Evolutionary conservation across 2,329 filamentous ascomycete species (phyloP).

Genomic region (Pseudohalonectria lignicola): DNA sequence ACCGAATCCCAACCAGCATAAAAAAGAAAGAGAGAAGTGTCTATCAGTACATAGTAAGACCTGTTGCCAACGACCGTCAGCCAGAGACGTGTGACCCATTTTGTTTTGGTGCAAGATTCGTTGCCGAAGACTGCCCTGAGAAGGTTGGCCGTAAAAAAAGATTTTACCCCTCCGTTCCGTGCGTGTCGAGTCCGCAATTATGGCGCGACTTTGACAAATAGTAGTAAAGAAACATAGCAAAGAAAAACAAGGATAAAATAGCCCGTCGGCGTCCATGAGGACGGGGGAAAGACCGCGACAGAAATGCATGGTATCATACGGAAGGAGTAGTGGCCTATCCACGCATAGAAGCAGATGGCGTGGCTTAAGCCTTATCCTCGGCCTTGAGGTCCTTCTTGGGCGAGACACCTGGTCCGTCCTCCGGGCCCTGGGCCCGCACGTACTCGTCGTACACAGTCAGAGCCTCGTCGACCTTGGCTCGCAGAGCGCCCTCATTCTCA

Average conservation of each 20-base stretch:
- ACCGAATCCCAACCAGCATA: constrained; percentile 4
- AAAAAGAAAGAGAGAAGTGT: constrained; percentile 8
- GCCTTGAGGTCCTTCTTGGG: constrained; percentile 42
- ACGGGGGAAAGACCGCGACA: no score
- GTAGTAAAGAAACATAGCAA: constrained; percentile 4
- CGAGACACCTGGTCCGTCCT: constrained; percentile 18
- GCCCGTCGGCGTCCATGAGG: no score
- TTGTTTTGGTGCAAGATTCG: constrained; percentile 9
- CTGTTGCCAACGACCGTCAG: constrained; percentile 6
- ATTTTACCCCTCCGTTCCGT: no score
- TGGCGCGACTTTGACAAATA: no score
- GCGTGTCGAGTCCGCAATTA: no score
- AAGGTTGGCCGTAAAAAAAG: no score
- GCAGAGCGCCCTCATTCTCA: constrained; percentile 78
- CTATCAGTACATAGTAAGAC: constrained; percentile 20
- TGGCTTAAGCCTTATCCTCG: constrained; percentile 39
- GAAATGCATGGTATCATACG: constrained; percentile 14
- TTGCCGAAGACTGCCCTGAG: no score
- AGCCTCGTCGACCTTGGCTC: constrained; percentile 94
- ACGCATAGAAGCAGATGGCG: no score
- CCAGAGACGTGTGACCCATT: constrained; percentile 2
- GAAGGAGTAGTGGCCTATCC: constrained; percentile 5
- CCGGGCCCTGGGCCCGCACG: constrained; percentile 65
- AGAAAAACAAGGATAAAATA: constrained; percentile 6
- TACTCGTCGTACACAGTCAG: constrained; percentile 98